Conservation (phyloP, 768 basidiomycete species). For the Epithele typhae region DNA sequence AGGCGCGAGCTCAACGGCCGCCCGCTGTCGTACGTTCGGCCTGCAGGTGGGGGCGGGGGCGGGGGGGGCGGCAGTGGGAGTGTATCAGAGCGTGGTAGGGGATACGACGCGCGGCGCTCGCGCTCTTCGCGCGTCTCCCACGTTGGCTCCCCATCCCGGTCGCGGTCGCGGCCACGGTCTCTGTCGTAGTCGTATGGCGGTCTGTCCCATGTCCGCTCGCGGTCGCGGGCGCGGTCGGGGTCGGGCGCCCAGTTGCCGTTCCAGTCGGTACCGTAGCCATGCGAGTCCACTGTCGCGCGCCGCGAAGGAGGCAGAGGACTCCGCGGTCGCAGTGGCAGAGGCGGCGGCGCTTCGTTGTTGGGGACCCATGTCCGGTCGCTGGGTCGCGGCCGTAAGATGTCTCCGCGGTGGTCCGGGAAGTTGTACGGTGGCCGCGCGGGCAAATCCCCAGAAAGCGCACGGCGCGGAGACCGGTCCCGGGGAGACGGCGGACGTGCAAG, state of each 20-base stretch:
- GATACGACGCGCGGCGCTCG: slow-evolving; percentile 20
- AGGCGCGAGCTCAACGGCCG: slow-evolving; percentile 23
- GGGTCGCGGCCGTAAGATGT: slow-evolving; percentile 4
- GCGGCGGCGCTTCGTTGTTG: slow-evolving; percentile 10
- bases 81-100: background rate
- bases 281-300: slow-evolving; percentile 5
- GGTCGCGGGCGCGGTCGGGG: slow-evolving; percentile 9
- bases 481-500: slow-evolving; percentile 6
- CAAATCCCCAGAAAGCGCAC: too few species aligned
- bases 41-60: slow-evolving; percentile 3
- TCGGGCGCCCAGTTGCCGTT: slow-evolving; percentile 20
- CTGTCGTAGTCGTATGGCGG: too few species aligned
- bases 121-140: slow-evolving; percentile 30
- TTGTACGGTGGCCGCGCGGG: too few species aligned
- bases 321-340: background rate
- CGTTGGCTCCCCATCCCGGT: slow-evolving; percentile 16
- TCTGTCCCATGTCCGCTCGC: slow-evolving; percentile 18
- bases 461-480: background rate
- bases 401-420: background rate
- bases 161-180: slow-evolving; percentile 8
- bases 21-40: slow-evolving; percentile 18
- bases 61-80: background rate
- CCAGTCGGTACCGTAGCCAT: slow-evolving; percentile 22
- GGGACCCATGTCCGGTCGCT: slow-evolving; percentile 17
- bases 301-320: background rate